These are phyloP conservation scores for Leccinum variabile DNA, from an alignment of 1,284 basidiomycete species.

Conservation along the genomic window DNA sequence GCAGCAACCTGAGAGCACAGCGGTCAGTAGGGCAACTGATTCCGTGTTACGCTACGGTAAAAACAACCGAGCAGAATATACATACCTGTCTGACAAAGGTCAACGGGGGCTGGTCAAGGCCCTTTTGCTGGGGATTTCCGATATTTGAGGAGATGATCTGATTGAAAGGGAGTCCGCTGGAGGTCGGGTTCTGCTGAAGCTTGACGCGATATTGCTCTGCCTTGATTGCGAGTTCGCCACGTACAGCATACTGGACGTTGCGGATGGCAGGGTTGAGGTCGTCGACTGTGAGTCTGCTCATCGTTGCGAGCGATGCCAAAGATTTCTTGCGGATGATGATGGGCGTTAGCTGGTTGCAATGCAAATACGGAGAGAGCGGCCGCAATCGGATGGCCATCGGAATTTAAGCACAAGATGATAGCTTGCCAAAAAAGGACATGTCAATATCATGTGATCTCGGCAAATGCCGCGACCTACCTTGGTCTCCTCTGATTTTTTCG, in stretches of 20 bases:
- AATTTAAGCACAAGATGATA: neutral
- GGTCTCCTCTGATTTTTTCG: constrained; percentile 24
- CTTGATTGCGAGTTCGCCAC: constrained; percentile 94
- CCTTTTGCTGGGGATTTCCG: constrained; percentile 96
- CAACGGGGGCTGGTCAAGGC: constrained; percentile 89
- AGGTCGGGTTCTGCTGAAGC: constrained; percentile 50
- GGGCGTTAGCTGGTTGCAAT: constrained; percentile 1
- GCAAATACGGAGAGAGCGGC: neutral
- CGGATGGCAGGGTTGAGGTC: constrained; percentile 83
- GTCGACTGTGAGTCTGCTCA: constrained; percentile 61
- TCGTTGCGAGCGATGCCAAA: constrained; percentile 23
- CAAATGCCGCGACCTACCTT: constrained; percentile 14
- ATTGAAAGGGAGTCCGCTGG: constrained; percentile 77
- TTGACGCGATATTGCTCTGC: constrained; percentile 81
- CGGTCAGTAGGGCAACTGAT: constrained; percentile 1
- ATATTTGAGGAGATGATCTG: constrained; percentile 95
- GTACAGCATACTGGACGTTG: constrained; percentile 95
- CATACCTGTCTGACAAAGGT: constrained; percentile 91
- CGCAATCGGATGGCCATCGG: constrained; percentile 16
- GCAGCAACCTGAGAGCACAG: constrained; percentile 71
- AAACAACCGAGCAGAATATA: constrained; percentile 8
- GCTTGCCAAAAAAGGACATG: constrained; percentile 7
- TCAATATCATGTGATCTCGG: constrained; percentile 9
- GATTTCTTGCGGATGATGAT: constrained; percentile 3
- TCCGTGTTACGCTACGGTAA: neutral